A percentile compares a stretch with the other conserved stretches of the same genome.
These are phyloP conservation scores for Xanthoceras sorbifolium DNA, from an alignment of 345 rosid species.

Conservation along the genomic window DNA sequence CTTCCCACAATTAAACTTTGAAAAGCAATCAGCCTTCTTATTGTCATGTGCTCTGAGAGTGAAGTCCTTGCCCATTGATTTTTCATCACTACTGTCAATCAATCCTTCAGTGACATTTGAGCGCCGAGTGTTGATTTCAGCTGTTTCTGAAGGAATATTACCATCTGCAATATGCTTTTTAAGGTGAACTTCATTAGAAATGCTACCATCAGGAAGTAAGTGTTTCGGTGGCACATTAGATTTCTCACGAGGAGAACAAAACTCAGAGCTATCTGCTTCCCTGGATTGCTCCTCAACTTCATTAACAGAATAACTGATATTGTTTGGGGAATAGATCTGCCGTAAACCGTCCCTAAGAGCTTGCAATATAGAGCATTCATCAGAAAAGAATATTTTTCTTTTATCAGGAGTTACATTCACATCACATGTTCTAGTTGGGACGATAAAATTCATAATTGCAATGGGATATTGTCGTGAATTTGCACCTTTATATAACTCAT, in stretches of 20 bases:
- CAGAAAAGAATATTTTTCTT: slow-evolving; percentile 88
- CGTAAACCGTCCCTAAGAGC: slow-evolving; percentile 82
- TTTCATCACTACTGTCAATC: slow-evolving; percentile 21
- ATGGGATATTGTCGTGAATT: slow-evolving; percentile 94
- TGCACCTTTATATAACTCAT: slow-evolving; percentile 91
- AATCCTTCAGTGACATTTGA: slow-evolving; percentile 24
- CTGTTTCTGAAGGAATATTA: slow-evolving; percentile 28
- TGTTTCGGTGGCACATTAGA: slow-evolving; percentile 32
- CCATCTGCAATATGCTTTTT: slow-evolving; percentile 33
- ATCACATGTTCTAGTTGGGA: slow-evolving; percentile 83
- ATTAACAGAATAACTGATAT: slow-evolving; percentile 60
- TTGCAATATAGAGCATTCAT: slow-evolving; percentile 69
- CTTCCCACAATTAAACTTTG: slow-evolving; percentile 27
- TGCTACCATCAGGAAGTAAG: slow-evolving; percentile 30
- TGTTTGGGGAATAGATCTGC: slow-evolving; percentile 63
- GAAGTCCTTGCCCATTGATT: slow-evolving; percentile 35
- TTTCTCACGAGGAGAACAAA: slow-evolving; percentile 39
- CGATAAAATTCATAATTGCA: slow-evolving; percentile 67
- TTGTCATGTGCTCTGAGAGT: slow-evolving; percentile 42
- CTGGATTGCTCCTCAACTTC: slow-evolving; percentile 45
- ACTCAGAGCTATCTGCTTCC: slow-evolving; percentile 36
- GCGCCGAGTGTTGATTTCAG: slow-evolving; percentile 22
- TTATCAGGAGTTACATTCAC: slow-evolving; percentile 95
- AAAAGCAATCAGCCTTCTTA: slow-evolving; percentile 34
- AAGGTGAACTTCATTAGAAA: slow-evolving; percentile 24